phyloP scores from a whole-genome alignment of 768 basidiomycete species.

The Suillus brevipes region DNA sequence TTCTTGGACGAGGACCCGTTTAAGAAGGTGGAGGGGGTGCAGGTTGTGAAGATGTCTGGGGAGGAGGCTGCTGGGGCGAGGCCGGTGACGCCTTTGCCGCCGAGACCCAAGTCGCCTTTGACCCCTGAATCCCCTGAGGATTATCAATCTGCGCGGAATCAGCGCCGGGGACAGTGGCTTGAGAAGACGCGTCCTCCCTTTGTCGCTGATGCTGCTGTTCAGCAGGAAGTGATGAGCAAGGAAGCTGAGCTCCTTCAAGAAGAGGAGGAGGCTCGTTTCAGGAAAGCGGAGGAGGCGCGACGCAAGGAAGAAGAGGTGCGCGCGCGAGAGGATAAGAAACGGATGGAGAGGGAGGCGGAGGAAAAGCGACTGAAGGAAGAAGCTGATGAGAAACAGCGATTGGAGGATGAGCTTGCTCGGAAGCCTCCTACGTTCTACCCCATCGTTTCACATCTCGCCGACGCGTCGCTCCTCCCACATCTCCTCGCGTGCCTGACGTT shows the following conservation, averaged over 20 bases:
- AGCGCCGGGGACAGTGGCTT: constrained; percentile 40
- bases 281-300: not conserved
- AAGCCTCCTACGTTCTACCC: constrained; percentile 44
- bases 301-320: not conserved
- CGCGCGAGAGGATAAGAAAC: constrained; percentile 6
- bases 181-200: constrained; percentile 39
- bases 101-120: constrained; percentile 9
- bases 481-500: constrained; percentile 69
- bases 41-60: constrained; percentile 35
- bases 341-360: constrained; percentile 8
- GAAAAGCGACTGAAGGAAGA: constrained; percentile 5
- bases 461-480: constrained; percentile 50
- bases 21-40: constrained; percentile 55
- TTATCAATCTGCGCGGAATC: constrained; percentile 41
- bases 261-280: constrained; percentile 5
- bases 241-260: constrained; percentile 24
- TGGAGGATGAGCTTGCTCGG: constrained; percentile 18
- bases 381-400: constrained; percentile 3
- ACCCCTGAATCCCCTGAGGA: constrained; percentile 35
- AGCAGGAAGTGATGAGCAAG: constrained; percentile 20
- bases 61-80: constrained; percentile 11
- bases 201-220: constrained; percentile 34
- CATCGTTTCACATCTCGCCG: constrained; percentile 54
- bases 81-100: constrained; percentile 1
- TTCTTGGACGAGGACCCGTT: constrained; percentile 44